These are phyloP conservation scores for Coriaria nepalensis DNA, from an alignment of 306 rosid species.

Conservation along the genomic window DNA sequence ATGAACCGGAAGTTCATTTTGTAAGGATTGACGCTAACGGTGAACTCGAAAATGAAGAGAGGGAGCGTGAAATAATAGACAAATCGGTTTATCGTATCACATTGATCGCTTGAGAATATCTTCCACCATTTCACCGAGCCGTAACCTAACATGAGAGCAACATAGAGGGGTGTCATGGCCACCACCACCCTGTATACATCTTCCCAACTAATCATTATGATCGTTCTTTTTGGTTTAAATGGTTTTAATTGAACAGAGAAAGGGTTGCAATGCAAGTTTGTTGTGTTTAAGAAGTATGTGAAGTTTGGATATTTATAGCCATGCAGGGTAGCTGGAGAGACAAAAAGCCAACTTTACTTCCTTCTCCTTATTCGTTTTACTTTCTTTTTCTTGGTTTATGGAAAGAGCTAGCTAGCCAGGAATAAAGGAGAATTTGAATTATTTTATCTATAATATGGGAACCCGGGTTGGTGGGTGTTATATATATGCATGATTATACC, in stretches of 20 bases:
- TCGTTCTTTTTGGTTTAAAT: not conserved
- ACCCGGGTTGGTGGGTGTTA: too few relatives aligned
- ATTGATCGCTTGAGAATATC: slow-evolving; percentile 56
- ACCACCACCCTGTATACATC: slow-evolving; percentile 71
- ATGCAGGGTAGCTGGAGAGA: too few relatives aligned
- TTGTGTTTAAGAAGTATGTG: too few relatives aligned
- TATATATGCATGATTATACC: too few relatives aligned
- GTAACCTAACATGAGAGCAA: slow-evolving; percentile 65
- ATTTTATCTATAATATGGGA: too few relatives aligned
- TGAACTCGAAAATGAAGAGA: slow-evolving; percentile 74
- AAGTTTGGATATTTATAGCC: too few relatives aligned
- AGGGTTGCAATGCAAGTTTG: too few relatives aligned
- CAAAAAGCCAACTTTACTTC: too few relatives aligned
- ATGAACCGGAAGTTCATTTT: slow-evolving; percentile 50
- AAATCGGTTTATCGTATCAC: slow-evolving; percentile 71
- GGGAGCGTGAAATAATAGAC: slow-evolving; percentile 89
- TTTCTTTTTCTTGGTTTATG: too few relatives aligned
- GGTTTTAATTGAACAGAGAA: not conserved
- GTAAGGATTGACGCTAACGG: slow-evolving; percentile 68
- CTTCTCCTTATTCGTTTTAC: too few relatives aligned
- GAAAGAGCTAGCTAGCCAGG: too few relatives aligned
- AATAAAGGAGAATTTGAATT: too few relatives aligned
- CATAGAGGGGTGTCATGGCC: slow-evolving; percentile 66
- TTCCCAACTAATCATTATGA: slow-evolving; percentile 73
- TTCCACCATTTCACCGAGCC: slow-evolving; percentile 91